These are phyloP conservation scores for Helichrysum umbraculigerum DNA, from an alignment of 129 eudicot species.

Conservation along the genomic window DNA sequence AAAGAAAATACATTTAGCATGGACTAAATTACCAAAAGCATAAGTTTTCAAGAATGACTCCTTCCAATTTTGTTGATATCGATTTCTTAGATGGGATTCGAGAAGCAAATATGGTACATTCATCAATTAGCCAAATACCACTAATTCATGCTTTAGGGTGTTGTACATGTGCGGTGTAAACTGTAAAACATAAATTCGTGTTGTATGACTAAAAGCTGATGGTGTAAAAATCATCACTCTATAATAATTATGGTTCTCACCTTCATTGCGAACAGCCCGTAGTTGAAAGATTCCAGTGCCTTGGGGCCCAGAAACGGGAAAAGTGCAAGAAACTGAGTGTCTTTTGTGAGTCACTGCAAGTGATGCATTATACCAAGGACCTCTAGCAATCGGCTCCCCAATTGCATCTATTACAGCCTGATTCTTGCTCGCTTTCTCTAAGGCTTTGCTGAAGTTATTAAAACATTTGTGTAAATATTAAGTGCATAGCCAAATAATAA, in stretches of 20 bases:
- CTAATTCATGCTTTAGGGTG: background rate
- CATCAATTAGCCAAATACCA: background rate
- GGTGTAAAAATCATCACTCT: background rate
- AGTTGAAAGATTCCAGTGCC: conserved; percentile 89
- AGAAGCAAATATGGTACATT: conserved; percentile 6
- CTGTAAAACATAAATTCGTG: no score
- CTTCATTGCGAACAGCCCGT: conserved; percentile 83
- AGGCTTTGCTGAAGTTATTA: conserved; percentile 66
- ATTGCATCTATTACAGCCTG: conserved; percentile 71
- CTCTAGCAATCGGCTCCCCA: conserved; percentile 88
- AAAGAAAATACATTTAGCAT: background rate
- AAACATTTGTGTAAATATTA: conserved; percentile 15
- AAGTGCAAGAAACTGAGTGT: conserved; percentile 88
- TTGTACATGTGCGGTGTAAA: background rate
- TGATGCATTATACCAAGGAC: conserved; percentile 98
- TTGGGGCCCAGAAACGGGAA: conserved; percentile 93
- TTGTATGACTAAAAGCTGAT: background rate
- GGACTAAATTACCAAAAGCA: background rate
- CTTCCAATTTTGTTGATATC: background rate
- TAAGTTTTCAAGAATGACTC: background rate
- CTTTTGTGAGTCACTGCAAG: conserved; percentile 91
- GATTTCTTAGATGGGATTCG: conserved; percentile 17
- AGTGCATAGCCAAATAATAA: background rate
- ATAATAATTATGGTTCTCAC: conserved; percentile 30
- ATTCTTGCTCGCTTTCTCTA: conserved; percentile 87